Conservation (phyloP, 2,329 filamentous ascomycete species). For the Colletotrichum cuscutae region DNA sequence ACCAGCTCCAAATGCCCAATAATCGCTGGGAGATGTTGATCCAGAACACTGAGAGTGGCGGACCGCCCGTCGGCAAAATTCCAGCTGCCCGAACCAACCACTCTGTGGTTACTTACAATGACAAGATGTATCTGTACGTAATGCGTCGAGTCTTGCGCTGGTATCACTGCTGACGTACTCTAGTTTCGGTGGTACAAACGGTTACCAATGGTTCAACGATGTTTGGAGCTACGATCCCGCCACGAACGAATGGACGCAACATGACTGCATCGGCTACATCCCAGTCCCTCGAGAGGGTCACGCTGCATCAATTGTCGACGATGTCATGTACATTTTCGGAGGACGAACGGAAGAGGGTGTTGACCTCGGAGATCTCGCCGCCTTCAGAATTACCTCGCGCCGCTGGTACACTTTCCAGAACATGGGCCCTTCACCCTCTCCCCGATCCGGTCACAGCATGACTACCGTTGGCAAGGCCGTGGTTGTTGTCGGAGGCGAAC, state of each 20-base stretch:
- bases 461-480: slow-evolving; percentile 93
- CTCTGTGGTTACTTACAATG: slow-evolving; percentile 88
- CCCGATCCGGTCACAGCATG: slow-evolving; percentile 97
- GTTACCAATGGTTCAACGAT: slow-evolving; percentile 97
- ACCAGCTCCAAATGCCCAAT: slow-evolving; percentile 88
- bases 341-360: slow-evolving; percentile 93
- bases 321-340: slow-evolving; percentile 99
- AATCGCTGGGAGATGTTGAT: slow-evolving; percentile 97
- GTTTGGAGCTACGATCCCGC: slow-evolving; percentile 95
- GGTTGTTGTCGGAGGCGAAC: slow-evolving; percentile 92
- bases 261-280: slow-evolving; percentile 98
- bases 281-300: slow-evolving; percentile 94
- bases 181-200: slow-evolving; percentile 97
- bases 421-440: slow-evolving; percentile 95
- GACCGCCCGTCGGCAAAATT: slow-evolving; percentile 67
- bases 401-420: slow-evolving; percentile 99
- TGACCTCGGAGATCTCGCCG: slow-evolving; percentile 92
- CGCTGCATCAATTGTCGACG: slow-evolving; percentile 90
- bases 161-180: slow-evolving; percentile 27
- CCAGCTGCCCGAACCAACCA: slow-evolving; percentile 96
- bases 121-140: slow-evolving; percentile 90
- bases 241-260: slow-evolving; percentile 83
- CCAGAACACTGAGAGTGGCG: slow-evolving; percentile 73
- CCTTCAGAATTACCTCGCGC: slow-evolving; percentile 77
- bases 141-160: background rate